Base-by-base conservation (phyloP, 768 basidiomycete genomes). In the Naematelia encephala region DNA sequence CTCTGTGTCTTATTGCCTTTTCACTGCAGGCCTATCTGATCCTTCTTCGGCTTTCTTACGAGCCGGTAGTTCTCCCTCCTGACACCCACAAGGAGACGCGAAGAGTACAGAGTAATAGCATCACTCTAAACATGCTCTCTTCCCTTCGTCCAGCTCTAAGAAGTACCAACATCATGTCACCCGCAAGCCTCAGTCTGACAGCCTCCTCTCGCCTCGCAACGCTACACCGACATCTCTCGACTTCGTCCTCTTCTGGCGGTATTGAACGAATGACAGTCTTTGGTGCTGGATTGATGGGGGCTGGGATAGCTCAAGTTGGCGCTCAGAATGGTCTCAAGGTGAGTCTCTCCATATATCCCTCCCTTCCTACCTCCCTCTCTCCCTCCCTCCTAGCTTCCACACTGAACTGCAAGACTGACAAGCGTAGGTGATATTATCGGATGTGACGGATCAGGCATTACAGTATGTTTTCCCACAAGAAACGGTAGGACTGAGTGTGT, bases 261-360 rank as follows among this genome's bases (percentile, higher is more conserved):
- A 66, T 80, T 13, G 56, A 79, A 61, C 65, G 63, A 16, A 42
- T 80, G 28, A 79, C 78, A 0, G 70, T 80, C 25, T 79, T 80
- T 59, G 80, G 80, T 4, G 79, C 78, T 25, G 79, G 79, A 3
- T 62, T 80, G 39, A 78, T 79, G 79, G 78, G 78, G 63, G 78
- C 79, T 55, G 80, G 80, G 12, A 80, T 81, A 27, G 79, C 78
- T 3, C 79, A 80, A 54, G 77, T 80, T 3, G 78, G 78, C 0
- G 79, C 79, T 2, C 73, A 76, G 66, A 76, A 67, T 51, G 80
- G 80, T 0, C 64, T 78, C 58, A 79, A 78, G 68, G 80, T 76
- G 44, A 45, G 66, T 27, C 14, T 30, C n/a, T 25, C n/a, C 16
- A 25, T 50, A 39, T 5, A 28, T 10, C n/a, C 46, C 46, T 5